Evolutionary conservation across 805 yeast species (phyloP).

Genomic region (Yarrowia sp.): DNA sequence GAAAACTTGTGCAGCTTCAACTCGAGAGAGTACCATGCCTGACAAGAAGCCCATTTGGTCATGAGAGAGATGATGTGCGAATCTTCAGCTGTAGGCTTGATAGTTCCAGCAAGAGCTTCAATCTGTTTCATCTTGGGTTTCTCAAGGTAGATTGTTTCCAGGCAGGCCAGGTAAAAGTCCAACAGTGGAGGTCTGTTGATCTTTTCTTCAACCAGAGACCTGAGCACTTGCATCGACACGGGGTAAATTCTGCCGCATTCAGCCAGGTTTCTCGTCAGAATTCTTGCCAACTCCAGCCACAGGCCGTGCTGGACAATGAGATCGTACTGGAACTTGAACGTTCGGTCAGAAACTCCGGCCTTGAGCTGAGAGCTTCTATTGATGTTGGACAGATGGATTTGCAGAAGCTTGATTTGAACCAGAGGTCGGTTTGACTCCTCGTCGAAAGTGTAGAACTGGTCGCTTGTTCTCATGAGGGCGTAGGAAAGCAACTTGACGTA

Average conservation of each 20-base stretch:
- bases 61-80: neutral
- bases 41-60: neutral
- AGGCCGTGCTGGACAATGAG: neutral
- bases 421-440: conserved; percentile 1
- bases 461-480: conserved; percentile 9
- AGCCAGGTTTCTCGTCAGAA: conserved; percentile 4
- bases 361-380: conserved; percentile 10
- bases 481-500: conserved; percentile 11
- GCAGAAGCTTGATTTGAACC: conserved; percentile 14
- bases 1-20: conserved; percentile 11
- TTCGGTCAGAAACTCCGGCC: neutral
- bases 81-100: neutral
- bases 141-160: conserved; percentile 11
- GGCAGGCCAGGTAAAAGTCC: conserved; percentile 6
- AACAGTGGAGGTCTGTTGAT: neutral
- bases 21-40: neutral
- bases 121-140: conserved; percentile 1
- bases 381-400: neutral
- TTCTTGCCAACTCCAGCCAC: conserved; percentile 11
- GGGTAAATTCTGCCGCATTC: neutral
- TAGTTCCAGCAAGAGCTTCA: neutral
- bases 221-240: conserved; percentile 1
- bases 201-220: neutral
- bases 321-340: conserved; percentile 22
- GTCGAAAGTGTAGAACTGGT: conserved; percentile 15